Evolutionary conservation across 176 grass and related monocot species (phyloP).

Genomic region (Saccharum officinarum): DNA sequence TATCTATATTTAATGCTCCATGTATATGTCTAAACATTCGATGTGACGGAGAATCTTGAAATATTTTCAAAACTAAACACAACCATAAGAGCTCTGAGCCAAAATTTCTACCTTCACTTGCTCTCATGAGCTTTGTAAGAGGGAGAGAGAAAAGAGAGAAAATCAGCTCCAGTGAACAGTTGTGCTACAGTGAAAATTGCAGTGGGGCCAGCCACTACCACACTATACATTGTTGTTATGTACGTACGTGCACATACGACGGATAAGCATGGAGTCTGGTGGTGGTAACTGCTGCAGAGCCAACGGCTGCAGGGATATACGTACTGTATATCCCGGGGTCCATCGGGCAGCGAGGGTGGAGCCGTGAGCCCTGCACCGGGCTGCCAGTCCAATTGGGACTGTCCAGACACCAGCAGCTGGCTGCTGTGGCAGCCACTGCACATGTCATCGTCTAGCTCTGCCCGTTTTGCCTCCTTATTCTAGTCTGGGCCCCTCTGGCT

Average conservation of each 20-base stretch:
- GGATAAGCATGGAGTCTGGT: not conserved
- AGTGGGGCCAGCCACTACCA: not conserved
- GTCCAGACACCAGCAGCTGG: not conserved
- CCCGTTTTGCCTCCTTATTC: conserved; percentile 43
- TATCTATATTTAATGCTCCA: no score
- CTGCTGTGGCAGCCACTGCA: conserved; percentile 16
- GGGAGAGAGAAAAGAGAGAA: no score
- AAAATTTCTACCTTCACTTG: no score
- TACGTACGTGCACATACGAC: no score
- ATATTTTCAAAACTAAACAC: no score
- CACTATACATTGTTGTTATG: not conserved
- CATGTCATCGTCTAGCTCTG: conserved; percentile 62
- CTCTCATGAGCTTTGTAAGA: no score
- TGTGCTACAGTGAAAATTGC: no score
- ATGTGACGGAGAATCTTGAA: no score
- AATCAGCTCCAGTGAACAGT: no score
- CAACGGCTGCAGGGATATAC: not conserved
- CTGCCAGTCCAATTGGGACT: not conserved
- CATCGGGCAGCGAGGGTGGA: conserved; percentile 6
- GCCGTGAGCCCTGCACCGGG: not conserved
- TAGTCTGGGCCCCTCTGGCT: not conserved
- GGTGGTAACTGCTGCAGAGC: conserved; percentile 8
- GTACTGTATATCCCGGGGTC: not conserved
- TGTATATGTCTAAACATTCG: no score
- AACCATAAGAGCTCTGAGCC: no score